Evolutionary conservation across 2,329 filamentous ascomycete genomes (phyloP).

Genomic region (Torrubiella hemipterigena): DNA sequence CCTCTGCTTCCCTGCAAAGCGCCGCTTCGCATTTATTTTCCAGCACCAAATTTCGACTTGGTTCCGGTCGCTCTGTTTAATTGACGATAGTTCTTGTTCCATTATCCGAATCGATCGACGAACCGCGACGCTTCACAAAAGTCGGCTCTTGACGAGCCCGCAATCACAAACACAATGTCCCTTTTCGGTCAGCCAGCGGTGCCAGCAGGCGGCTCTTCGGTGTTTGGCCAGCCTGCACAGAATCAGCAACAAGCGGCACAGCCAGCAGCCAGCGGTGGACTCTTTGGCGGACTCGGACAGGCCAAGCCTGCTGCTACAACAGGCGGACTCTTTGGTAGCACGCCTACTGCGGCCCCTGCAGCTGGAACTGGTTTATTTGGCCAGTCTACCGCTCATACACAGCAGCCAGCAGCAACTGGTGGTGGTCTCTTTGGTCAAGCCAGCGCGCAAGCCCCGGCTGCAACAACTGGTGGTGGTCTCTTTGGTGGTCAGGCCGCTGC

Average conservation of each 20-base stretch:
- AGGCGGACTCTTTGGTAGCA: constrained; percentile 10
- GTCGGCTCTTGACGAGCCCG: no score
- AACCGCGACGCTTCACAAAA: no score
- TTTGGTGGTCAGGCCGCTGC: constrained; percentile 8
- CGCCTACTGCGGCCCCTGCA: constrained; percentile 10
- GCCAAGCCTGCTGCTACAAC: constrained; percentile 4
- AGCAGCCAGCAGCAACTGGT: constrained; percentile 10
- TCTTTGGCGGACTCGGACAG: constrained; percentile 8
- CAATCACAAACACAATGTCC: no score
- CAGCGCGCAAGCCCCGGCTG: constrained; percentile 9
- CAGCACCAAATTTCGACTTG: no score
- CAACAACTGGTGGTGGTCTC: constrained; percentile 14
- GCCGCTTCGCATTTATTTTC: no score
- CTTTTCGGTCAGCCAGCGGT: constrained; percentile 8
- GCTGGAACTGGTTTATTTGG: constrained; percentile 17
- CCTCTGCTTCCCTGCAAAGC: no score
- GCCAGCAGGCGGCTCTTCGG: constrained; percentile 9
- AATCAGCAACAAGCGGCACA: constrained; percentile 6
- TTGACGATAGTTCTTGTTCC: no score
- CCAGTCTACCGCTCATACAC: constrained; percentile 13
- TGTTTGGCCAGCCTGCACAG: constrained; percentile 10
- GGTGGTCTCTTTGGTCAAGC: constrained; percentile 14
- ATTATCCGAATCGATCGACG: no score
- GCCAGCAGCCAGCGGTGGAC: constrained; percentile 6
- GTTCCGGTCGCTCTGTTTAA: no score